Evolutionary conservation across 2,329 filamentous ascomycete genomes (phyloP).

Genomic region (Aspergillus ibericus): DNA sequence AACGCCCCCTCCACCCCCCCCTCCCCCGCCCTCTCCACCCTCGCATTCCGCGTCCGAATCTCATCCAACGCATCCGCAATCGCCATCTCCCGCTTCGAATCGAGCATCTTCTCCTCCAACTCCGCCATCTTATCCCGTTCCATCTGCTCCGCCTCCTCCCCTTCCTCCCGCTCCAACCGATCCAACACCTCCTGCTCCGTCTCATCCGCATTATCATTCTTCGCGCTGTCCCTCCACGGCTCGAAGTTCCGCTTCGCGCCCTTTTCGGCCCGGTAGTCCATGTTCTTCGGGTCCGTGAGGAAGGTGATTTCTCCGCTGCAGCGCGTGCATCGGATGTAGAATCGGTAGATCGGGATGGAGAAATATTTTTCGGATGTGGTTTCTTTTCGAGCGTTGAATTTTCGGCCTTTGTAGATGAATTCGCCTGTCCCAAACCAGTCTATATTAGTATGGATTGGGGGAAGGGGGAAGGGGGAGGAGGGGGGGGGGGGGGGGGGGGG

Average conservation of each 20-base stretch:
- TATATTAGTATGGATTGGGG: neutral
- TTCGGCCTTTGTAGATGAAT: constrained; percentile 89
- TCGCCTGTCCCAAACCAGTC: no score
- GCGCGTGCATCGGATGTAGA: constrained; percentile 87
- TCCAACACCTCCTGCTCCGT: constrained; percentile 86
- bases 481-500: neutral
- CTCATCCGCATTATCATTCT: constrained; percentile 62
- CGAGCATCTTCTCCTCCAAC: constrained; percentile 86
- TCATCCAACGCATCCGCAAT: constrained; percentile 95
- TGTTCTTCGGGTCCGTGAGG: constrained; percentile 90
- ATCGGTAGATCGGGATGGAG: constrained; percentile 80
- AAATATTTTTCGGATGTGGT: constrained; percentile 90
- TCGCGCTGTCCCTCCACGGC: constrained; percentile 70
- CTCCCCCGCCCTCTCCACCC: constrained; percentile 73
- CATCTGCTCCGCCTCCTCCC: constrained; percentile 61
- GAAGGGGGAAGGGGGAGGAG: neutral
- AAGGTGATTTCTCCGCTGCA: constrained; percentile 88
- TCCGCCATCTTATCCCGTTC: constrained; percentile 94
- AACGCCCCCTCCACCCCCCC: constrained; percentile 59
- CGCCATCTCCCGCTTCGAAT: constrained; percentile 93
- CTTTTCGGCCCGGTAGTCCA: constrained; percentile 79
- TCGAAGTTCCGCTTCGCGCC: constrained; percentile 94
- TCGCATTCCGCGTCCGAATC: constrained; percentile 86
- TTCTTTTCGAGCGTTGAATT: constrained; percentile 95
- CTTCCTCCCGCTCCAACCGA: constrained; percentile 74